Conservation (phyloP, 1,284 basidiomycete genomes). For the Ganoderma leucocontextum region DNA sequence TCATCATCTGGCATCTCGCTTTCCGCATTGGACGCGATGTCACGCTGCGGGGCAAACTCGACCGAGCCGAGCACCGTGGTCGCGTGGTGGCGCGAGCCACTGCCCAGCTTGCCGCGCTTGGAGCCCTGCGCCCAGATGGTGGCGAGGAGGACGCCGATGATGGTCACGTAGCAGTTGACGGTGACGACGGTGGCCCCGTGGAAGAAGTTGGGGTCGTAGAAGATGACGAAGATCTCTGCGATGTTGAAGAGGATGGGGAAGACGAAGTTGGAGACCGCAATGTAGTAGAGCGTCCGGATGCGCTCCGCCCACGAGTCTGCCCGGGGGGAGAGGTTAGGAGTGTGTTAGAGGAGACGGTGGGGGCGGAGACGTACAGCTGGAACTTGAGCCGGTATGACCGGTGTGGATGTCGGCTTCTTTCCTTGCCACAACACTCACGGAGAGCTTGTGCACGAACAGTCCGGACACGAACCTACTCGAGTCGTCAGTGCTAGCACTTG, state of each 20-base stretch:
- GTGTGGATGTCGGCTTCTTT: neutral
- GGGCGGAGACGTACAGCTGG: neutral
- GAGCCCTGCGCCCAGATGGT: slow-evolving; percentile 4
- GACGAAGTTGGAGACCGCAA: slow-evolving; percentile 41
- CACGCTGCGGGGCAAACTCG: neutral
- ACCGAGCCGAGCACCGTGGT: neutral
- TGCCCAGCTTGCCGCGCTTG: neutral
- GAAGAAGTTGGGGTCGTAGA: slow-evolving; percentile 20
- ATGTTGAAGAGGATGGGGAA: slow-evolving; percentile 41
- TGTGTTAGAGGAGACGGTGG: neutral
- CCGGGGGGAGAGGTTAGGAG: neutral
- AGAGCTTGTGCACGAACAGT: slow-evolving; percentile 4
- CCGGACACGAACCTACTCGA: neutral
- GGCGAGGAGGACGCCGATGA: slow-evolving; percentile 3
- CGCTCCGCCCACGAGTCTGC: slow-evolving; percentile 10
- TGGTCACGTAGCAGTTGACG: slow-evolving; percentile 7
- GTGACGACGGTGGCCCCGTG: slow-evolving; percentile 10
- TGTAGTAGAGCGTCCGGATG: slow-evolving; percentile 39
- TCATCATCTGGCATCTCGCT: neutral
- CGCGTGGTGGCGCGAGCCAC: neutral
- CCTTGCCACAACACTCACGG: neutral
- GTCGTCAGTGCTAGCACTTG: neutral
- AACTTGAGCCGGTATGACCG: neutral
- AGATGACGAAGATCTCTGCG: slow-evolving; percentile 34
- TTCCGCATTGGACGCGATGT: neutral